Evolutionary conservation across 371 early-diverging fungal species (phyloP), one percentile per base, ranked within the genome.

Genomic region (Lichtheimia ornata): DNA sequence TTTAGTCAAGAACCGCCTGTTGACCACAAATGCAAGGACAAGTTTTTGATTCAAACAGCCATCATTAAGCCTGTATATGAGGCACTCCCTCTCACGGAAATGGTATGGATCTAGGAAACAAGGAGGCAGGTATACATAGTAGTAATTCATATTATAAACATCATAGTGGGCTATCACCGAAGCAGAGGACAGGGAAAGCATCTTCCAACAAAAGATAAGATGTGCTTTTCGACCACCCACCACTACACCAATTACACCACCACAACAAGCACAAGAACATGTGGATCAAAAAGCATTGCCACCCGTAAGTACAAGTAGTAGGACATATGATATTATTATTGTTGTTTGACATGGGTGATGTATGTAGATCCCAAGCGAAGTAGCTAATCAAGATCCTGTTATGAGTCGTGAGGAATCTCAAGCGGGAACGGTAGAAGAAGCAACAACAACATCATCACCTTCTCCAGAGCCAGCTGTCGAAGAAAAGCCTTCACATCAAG

Each of bases 1-100:
- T 82, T 89, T 75, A 77, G 78, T 61, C 88, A 89, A 56, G 92
- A 91, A 35, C 87, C 86, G 6, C 81, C 89, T 28, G 65, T 71
- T 0, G 90, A 88, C 54, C 87, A 79, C 73, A 91, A 91, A 71
- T 92, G 93, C 79, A 93, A 91, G 64, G 98, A 97, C 83, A 97
- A 97, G 77, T 97, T 97, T 70, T 74, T 96, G 56, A 89, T 97
- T 40, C 96, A 96, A 77, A 90, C 89, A 43, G 84, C 95, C 45
- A 77, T 79, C 57, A 86, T 94, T 51, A 81, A 87, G 15, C 76
- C 84, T 15, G 74, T 76, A 18, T 72, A 72, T 24, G 74, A 78
- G 52, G 35, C 42, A 24, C 35, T 66, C 51, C 13, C 43, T 22
- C 20, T 66, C 27, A 6, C 43, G 3, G 67, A 66, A 40, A 49